These are phyloP conservation scores for Strobilomyces echinocephalus DNA, from an alignment of 768 basidiomycete genomes.

Conservation along the genomic window DNA sequence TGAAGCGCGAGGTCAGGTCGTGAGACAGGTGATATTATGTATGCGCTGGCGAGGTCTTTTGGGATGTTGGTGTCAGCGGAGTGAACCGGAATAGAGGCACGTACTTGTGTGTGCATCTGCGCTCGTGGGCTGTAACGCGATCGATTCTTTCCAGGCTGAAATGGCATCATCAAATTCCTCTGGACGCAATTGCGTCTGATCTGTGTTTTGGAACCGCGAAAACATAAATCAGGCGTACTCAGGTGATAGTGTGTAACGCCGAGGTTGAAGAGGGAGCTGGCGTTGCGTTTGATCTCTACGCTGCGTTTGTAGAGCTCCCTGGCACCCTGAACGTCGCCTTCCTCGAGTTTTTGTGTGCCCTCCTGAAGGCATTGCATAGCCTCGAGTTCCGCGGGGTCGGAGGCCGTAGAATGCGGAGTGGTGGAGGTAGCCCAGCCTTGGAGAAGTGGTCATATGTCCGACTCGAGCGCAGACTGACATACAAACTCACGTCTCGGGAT, in stretches of 20 bases:
- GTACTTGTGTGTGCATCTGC: constrained; percentile 85
- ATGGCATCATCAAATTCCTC: constrained; percentile 89
- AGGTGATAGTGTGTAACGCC: constrained; percentile 89
- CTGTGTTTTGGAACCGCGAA: constrained; percentile 12
- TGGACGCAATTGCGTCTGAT: constrained; percentile 29
- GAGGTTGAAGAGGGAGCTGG: constrained; percentile 81
- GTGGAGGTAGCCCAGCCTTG: constrained; percentile 75
- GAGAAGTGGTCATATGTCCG: constrained; percentile 1
- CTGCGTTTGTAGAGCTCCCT: constrained; percentile 75
- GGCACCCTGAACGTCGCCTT: constrained; percentile 78
- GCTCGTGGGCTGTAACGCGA: constrained; percentile 74
- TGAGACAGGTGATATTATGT: constrained; percentile 74
- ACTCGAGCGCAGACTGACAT: constrained; percentile 5
- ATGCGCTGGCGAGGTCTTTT: constrained; percentile 82
- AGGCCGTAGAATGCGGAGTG: constrained; percentile 74
- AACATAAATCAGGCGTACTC: constrained; percentile 46
- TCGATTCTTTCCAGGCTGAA: constrained; percentile 80
- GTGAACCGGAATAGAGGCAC: constrained; percentile 27
- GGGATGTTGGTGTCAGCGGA: constrained; percentile 21
- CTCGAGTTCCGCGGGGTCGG: constrained; percentile 78
- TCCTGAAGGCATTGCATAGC: constrained; percentile 75
- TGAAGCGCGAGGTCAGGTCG: constrained; percentile 84
- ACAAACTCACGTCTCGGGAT: constrained; percentile 28
- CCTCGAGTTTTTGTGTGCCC: constrained; percentile 79
- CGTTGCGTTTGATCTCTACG: constrained; percentile 72